A percentile compares a stretch with the other conserved stretches of the same genome.
Evolutionary conservation across 163 green algal species (phyloP).

Genomic region (Volvox carteri): DNA sequence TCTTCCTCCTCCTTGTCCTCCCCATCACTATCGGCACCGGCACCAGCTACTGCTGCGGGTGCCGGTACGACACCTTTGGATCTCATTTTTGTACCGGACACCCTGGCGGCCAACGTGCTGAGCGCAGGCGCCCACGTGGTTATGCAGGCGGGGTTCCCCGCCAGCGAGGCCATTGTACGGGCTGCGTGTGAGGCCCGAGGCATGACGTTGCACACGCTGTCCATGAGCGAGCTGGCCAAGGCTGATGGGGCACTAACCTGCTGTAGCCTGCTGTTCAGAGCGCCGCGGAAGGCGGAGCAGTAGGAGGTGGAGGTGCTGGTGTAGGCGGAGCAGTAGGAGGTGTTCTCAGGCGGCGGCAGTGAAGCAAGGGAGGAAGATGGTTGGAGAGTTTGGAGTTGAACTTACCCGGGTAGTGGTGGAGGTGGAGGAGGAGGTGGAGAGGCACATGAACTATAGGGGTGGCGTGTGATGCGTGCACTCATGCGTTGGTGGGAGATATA

Average conservation of each 20-base stretch:
- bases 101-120: constrained; percentile 59
- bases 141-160: constrained; percentile 54
- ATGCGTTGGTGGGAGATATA: too few species aligned
- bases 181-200: constrained; percentile 43
- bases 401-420: background rate
- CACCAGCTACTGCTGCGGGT: background rate
- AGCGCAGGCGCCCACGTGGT: constrained; percentile 51
- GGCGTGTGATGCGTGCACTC: too few species aligned
- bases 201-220: constrained; percentile 60
- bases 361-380: too few species aligned
- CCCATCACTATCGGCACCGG: background rate
- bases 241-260: constrained; percentile 73
- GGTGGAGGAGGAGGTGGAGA: too few species aligned
- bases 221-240: constrained; percentile 67
- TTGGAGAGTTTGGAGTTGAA: too few species aligned
- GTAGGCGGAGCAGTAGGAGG: background rate
- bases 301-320: background rate
- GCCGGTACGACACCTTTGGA: background rate
- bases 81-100: constrained; percentile 55
- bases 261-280: constrained; percentile 65
- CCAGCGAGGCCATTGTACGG: constrained; percentile 57
- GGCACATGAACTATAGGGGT: too few species aligned
- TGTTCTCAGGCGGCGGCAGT: too few species aligned
- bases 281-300: background rate
- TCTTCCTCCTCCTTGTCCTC: background rate